phyloP scores from a whole-genome alignment of 176 grass and related monocot species.

The Phragmites australis region DNA sequence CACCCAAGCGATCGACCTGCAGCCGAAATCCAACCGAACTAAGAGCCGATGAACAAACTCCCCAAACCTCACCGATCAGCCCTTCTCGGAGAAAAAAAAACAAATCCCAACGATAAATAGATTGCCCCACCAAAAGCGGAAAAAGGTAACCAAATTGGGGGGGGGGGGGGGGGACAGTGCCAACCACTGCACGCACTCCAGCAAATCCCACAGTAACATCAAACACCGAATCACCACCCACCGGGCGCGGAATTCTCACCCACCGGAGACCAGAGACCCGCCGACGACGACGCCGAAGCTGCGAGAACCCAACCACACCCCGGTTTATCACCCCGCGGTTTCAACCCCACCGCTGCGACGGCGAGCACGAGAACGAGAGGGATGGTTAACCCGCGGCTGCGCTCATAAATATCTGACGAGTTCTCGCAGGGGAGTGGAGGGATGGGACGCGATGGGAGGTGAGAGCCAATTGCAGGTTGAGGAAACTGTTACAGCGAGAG shows the following conservation, averaged over 20 bases:
- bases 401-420: slow-evolving; percentile 40
- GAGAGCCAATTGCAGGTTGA: neutral
- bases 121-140: neutral
- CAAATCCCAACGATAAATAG: neutral
- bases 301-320: neutral
- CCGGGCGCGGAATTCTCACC: slow-evolving; percentile 39
- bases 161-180: slow-evolving; percentile 14
- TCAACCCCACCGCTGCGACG: neutral
- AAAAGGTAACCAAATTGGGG: neutral
- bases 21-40: neutral
- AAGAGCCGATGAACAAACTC: neutral
- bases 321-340: slow-evolving; percentile 5
- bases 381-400: neutral
- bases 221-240: neutral
- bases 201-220: neutral
- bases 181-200: neutral
- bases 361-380: neutral
- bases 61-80: neutral
- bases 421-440: neutral
- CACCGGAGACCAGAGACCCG: neutral
- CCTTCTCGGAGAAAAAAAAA: neutral
- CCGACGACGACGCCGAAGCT: slow-evolving; percentile 3
- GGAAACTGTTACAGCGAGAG: slow-evolving; percentile 1
- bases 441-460: neutral
- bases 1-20: neutral